phyloP scores from a whole-genome alignment of 2,329 filamentous ascomycete species.

The Claviceps purpurea region DNA sequence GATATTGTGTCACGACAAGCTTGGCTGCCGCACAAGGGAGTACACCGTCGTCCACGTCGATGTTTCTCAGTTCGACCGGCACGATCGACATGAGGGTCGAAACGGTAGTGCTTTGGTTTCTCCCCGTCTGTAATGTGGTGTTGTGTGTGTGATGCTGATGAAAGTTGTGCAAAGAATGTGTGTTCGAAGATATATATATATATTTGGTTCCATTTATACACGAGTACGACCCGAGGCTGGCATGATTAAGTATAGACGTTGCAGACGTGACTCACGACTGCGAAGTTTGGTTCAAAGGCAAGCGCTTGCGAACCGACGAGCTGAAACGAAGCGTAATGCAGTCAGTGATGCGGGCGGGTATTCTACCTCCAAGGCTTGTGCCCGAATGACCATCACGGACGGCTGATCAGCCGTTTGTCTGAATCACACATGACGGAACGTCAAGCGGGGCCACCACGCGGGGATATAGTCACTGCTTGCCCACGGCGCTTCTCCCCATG shows the following conservation, averaged over 20 bases:
- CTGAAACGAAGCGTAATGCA: neutral
- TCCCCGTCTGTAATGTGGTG: neutral
- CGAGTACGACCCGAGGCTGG: neutral
- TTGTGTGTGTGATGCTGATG: neutral
- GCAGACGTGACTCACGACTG: neutral
- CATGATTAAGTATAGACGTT: neutral
- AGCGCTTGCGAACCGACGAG: neutral
- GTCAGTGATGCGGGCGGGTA: neutral
- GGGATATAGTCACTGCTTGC: neutral
- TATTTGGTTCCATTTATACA: neutral
- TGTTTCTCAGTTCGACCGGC: constrained; percentile 11
- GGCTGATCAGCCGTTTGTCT: neutral
- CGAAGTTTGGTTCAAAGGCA: neutral
- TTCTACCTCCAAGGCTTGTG: neutral
- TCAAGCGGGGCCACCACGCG: neutral
- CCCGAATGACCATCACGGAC: neutral
- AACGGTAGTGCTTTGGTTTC: neutral
- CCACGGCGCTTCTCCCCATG: neutral
- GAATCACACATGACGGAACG: neutral
- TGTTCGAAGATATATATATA: too few relatives aligned
- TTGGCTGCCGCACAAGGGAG: constrained; percentile 33
- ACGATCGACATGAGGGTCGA: constrained; percentile 9
- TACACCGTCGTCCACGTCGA: constrained; percentile 15
- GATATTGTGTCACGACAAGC: constrained; percentile 30
- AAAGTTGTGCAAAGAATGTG: neutral